Evolutionary conservation across 2,329 filamentous ascomycete genomes (phyloP), one percentile per base, ranked within the genome.

Genomic region (Ambrosiella xylebori): DNA sequence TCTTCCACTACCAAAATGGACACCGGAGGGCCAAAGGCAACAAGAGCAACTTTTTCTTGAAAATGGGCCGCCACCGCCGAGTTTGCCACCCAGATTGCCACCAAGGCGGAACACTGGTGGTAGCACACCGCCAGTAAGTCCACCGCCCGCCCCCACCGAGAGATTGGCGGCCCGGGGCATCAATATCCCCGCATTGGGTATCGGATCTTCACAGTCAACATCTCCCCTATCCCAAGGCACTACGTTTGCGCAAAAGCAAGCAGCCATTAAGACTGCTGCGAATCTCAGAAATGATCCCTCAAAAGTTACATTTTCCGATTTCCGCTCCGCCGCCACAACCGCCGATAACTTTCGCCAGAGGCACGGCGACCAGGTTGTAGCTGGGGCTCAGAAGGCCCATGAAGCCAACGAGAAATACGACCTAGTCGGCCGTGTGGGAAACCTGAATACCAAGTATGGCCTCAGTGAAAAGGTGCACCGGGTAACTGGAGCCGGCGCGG

Each of bases 111-210:
- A 54, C 27, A 57, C 59, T 8, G 40, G 67, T 51, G 41, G 67
- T 51, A 68, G 73, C 61, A 27, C 27, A 27, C 27, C 27, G 5
- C 27, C 27, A 5, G 27, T 27, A 27, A 27, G 27, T 27, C 27
- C 27, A 27, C 27, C 27, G 27, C 27, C 27, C 27, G 4, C 27
- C 4, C 68, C 77, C 62, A 67, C 67, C 52, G 61, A 62, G 64
- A 36, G 44, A 19, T 74, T 96, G 7, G 80, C 82, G 9, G 77
- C 81, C 41, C 83, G 86, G 0, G 89, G 89, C 0, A 75, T 95
- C 5, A 86, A 83, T 0, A 87, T 95, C 0, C 84, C 88, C 0
- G 85, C 78, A 0, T 73, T 95, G 3, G 85, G 85, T 4, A 94
- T 95, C 45, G 64, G 37, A 65, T 47, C 44, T 17, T 13, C 7